Base-by-base conservation (phyloP, 768 basidiomycete genomes). In the Sistotremastrum suecicum region DNA sequence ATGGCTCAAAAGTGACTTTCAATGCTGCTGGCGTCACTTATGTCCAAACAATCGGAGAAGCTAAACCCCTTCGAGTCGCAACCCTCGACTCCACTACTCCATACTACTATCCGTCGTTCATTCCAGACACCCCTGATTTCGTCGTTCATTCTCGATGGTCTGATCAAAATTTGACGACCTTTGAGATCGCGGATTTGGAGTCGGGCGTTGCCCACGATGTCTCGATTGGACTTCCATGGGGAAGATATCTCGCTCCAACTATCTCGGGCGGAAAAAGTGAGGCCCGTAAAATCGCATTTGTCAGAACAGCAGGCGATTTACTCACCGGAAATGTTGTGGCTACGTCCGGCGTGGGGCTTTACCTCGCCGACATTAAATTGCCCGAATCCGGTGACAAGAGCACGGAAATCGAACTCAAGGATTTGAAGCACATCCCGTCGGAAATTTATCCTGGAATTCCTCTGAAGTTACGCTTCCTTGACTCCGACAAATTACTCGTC, bases 131-230 rank as follows among this genome's bases (percentile, higher is more conserved):
- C 20, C 60, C 20, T 5, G 45, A 76, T 46, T 57, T 81, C 28
- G 58, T 83, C 7, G 56, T 85, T 10, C 82, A 83, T 43, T 71
- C 72, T 3, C 72, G 78, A 8, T 84, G 82, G 82, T 82, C 80
- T 0, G 71, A 83, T 53, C 60, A 63, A 5, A 55, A 66, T 46
- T 81, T 81, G 56, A 74, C 78, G 3, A 66, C 71, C 3, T 73
- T 85, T 53, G 82, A 85, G 61, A 51, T 85, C 32, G 74, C 79
- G 6, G 66, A 82, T 54, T 43, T 80, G 5, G 53, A 54, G 5
- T 61, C 66, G 1, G 67, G 63, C 3, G 54, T 56, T 5, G 68
- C 67, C 0, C 67, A 70, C 54, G 71, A 76, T 44, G 48, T 84
- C 35, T 60, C 58, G 5, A 20, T 20, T 20, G 78, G 76, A 28